phyloP scores from a whole-genome alignment of 2,329 filamentous ascomycete genomes.

The Xylaria hypoxylon region DNA sequence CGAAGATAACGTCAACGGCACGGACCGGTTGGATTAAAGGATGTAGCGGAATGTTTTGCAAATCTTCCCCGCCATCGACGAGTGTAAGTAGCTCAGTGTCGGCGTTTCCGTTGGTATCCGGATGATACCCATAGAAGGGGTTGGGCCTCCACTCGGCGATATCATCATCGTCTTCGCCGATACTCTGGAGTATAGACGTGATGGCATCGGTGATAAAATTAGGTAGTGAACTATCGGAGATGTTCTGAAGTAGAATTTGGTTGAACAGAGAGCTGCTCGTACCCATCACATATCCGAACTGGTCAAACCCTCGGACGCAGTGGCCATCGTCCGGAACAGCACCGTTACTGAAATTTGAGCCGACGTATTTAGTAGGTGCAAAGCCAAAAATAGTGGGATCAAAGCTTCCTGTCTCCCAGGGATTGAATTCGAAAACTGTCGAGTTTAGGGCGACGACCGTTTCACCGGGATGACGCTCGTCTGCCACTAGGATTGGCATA shows the following conservation, averaged over 20 bases:
- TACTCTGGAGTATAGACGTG: conserved; percentile 60
- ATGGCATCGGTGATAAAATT: conserved; percentile 64
- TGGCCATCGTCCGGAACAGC: conserved; percentile 63
- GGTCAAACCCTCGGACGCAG: conserved; percentile 86
- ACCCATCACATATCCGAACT: conserved; percentile 84
- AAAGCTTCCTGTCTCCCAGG: conserved; percentile 81
- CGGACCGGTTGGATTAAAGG: conserved; percentile 81
- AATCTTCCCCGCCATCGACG: conserved; percentile 82
- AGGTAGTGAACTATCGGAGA: conserved; percentile 59
- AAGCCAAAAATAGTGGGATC: conserved; percentile 80
- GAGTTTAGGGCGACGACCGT: conserved; percentile 74
- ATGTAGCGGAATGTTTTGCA: conserved; percentile 82
- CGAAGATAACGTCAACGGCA: conserved; percentile 82
- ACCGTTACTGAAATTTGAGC: conserved; percentile 77
- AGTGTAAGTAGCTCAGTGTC: conserved; percentile 69
- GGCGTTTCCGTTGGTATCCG: conserved; percentile 68
- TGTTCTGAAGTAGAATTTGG: conserved; percentile 74
- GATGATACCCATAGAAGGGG: conserved; percentile 77
- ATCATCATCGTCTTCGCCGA: conserved; percentile 73
- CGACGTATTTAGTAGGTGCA: conserved; percentile 76
- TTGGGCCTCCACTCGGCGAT: conserved; percentile 81
- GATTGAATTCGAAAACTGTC: conserved; percentile 82
- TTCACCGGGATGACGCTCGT: conserved; percentile 73
- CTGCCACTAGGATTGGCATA: conserved; percentile 78
- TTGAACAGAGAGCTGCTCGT: conserved; percentile 90